Base-by-base conservation (phyloP, 2,329 filamentous ascomycete genomes). In the Madurella fahalii region DNA sequence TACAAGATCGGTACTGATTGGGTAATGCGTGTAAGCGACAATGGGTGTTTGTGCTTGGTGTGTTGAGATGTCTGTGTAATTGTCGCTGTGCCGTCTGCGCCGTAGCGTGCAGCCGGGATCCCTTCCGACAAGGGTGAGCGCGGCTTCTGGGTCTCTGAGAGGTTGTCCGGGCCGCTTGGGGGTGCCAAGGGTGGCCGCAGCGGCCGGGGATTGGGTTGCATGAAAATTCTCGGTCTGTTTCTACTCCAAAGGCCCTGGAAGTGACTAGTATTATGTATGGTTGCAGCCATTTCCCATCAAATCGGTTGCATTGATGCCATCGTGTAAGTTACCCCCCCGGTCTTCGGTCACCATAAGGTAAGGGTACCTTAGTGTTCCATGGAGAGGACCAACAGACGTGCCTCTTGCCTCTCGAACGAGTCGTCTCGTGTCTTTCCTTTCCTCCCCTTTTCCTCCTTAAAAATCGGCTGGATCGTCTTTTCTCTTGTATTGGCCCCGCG, bases 221-320 rank as follows among this genome's bases (percentile, higher is more conserved):
- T 25, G 25, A 25, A 25, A 25, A 25, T 25, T 7, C 25, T 25
- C 25, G 25, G 25, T 25, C 25, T 7, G 25, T 25, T 25, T 25
- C 25, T 7, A 25, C 25, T 25, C 25, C 7, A 3, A 3, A 4
- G 25, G 7, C 7, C 25, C 13, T 9, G 17, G 44, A 2, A 15
- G 9, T 40, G 37, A 40, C 4, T n/a, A n/a, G n/a, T n/a, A n/a
- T n/a, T n/a, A n/a, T n/a, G 40, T 43, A 49, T 30, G 47, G 57
- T 57, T 57, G 47, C 51, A 56, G 45, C 46, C 43, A 50, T 50
- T 52, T 56, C 51, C 57, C 50, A 57, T 57, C 54, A 41, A 55
- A 49, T 51, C 43, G 25, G 25, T 46, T 50, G 54, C 56, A 55
- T 47, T 40, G 47, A 46, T 44, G 20, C 47, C 31, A 40, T 51